Evolutionary conservation across 108 stramenopile genomes (phyloP).

Genomic region (Nannochloropsis gaditana): DNA sequence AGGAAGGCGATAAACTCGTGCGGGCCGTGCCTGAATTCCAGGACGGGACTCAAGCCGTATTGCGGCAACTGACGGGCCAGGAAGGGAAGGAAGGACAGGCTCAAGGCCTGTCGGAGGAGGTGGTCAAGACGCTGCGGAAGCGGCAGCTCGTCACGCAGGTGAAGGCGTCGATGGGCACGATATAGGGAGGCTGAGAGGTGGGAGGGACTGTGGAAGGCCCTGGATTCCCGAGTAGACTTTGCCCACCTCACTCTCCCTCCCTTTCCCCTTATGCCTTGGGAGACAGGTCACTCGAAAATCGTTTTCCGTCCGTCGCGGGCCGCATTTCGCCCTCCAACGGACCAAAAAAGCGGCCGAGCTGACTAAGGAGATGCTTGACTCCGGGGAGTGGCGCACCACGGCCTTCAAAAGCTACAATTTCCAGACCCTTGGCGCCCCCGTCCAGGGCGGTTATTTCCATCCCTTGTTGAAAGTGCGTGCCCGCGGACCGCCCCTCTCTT

Average conservation of each 20-base stretch:
- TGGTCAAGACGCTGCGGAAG: conserved; percentile 18
- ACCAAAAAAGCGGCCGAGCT: conserved; percentile 87
- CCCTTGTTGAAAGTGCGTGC: conserved; percentile 73
- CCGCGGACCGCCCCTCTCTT: neutral
- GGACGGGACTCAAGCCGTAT: conserved; percentile 20
- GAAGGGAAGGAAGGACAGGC: conserved; percentile 8
- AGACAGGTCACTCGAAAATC: conserved; percentile 72
- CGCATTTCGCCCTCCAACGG: conserved; percentile 69
- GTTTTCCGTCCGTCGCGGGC: conserved; percentile 71
- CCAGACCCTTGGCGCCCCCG: conserved; percentile 75
- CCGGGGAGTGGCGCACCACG: conserved; percentile 75
- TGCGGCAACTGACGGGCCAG: neutral
- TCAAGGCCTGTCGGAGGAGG: neutral
- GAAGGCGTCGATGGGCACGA: conserved; percentile 53
- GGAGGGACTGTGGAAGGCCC: no score
- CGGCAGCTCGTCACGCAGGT: conserved; percentile 7
- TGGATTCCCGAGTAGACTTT: neutral
- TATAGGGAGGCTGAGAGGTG: conserved; percentile 48
- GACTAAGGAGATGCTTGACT: conserved; percentile 93
- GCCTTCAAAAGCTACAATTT: conserved; percentile 96
- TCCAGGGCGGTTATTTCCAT: conserved; percentile 88
- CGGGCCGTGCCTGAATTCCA: conserved; percentile 8
- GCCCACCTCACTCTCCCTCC: conserved; percentile 57
- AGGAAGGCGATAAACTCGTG: conserved; percentile 23
- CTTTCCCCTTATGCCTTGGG: conserved; percentile 42